Conservation (phyloP, 768 basidiomycete genomes). For the Hypsizygus marmoreus region DNA sequence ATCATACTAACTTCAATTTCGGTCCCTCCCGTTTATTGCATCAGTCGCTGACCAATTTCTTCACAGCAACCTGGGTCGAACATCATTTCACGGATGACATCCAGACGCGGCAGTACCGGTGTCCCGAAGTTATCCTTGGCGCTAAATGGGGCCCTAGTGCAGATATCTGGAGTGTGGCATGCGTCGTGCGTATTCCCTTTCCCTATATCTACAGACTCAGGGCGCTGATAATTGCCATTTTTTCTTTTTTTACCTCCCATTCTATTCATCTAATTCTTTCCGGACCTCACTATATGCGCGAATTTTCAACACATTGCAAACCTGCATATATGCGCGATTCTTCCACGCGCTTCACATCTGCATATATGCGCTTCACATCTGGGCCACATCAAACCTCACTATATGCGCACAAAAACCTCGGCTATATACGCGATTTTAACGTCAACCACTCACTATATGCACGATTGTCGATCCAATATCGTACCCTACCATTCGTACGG, state of each 20-base stretch:
- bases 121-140: slow-evolving; percentile 96
- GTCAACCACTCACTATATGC: too few relatives aligned
- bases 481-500: too few relatives aligned
- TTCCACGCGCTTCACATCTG: too few relatives aligned
- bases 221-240: not conserved
- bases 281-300: not conserved
- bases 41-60: slow-evolving; percentile 2
- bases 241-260: slow-evolving; percentile 4
- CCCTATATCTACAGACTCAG: too few relatives aligned
- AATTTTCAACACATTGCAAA: too few relatives aligned
- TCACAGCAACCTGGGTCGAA: slow-evolving; percentile 80
- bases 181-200: slow-evolving; percentile 67
- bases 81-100: slow-evolving; percentile 99
- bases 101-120: slow-evolving; percentile 95
- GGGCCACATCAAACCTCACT: too few relatives aligned
- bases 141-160: slow-evolving; percentile 95
- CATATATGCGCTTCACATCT: too few relatives aligned
- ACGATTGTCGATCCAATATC: too few relatives aligned
- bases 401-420: too few relatives aligned
- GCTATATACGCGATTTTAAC: too few relatives aligned
- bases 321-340: too few relatives aligned
- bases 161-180: slow-evolving; percentile 96
- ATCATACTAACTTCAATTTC: not conserved
- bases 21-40: not conserved
- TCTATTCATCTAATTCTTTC: not conserved